A percentile compares a stretch with the other conserved stretches of the same genome.
Conservation (phyloP, 2,329 filamentous ascomycete species). For the Fusarium gaditjirri region DNA sequence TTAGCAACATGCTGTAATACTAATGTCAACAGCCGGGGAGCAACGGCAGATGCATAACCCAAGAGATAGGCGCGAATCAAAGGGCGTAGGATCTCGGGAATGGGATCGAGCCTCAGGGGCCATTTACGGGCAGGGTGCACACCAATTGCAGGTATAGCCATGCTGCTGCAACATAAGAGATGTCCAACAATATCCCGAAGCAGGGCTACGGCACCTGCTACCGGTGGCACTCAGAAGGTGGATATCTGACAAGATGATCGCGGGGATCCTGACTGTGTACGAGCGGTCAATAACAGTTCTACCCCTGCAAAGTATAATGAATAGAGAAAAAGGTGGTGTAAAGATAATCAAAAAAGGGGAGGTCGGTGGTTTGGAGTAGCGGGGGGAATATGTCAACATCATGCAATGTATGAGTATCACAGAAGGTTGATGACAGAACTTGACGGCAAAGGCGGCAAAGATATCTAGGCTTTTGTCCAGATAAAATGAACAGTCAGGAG, state of each 20-base stretch:
- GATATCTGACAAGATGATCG: slow-evolving; percentile 28
- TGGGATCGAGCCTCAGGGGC: slow-evolving; percentile 41
- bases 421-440: slow-evolving; percentile 9
- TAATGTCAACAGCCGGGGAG: slow-evolving; percentile 65
- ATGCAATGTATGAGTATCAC: slow-evolving; percentile 33
- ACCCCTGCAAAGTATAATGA: slow-evolving; percentile 35
- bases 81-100: slow-evolving; percentile 65
- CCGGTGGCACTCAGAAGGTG: slow-evolving; percentile 27
- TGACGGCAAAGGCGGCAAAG: slow-evolving; percentile 11
- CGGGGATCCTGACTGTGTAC: slow-evolving; percentile 34
- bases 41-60: slow-evolving; percentile 69
- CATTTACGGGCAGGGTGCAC: slow-evolving; percentile 31
- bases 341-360: slow-evolving; percentile 20
- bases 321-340: slow-evolving; percentile 36
- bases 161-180: slow-evolving; percentile 24
- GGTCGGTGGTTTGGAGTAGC: slow-evolving; percentile 15
- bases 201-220: slow-evolving; percentile 42
- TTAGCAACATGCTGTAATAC: slow-evolving; percentile 61
- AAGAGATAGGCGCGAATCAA: slow-evolving; percentile 68
- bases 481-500: slow-evolving; percentile 15
- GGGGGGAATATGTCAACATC: slow-evolving; percentile 30
- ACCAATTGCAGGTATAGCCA: slow-evolving; percentile 28
- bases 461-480: slow-evolving; percentile 7
- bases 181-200: slow-evolving; percentile 14
- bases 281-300: slow-evolving; percentile 30